Percentiles rank a stretch among this genome's conserved stretches.
phyloP scores from a whole-genome alignment of 805 yeast genomes.

The Cyberlindnera maclurae region DNA sequence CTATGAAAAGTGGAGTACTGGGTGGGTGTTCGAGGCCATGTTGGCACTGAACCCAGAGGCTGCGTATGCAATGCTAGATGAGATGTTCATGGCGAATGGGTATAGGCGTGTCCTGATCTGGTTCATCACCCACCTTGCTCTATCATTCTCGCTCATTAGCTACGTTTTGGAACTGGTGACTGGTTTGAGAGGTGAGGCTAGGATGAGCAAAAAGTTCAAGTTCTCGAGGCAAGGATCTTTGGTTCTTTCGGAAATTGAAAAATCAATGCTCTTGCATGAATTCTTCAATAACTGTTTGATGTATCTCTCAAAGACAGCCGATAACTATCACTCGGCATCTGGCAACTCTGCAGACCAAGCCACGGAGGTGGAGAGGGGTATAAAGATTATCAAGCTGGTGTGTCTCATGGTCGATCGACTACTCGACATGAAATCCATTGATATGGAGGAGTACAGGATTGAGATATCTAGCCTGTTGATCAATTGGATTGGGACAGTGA shows the following conservation, averaged over 20 bases:
- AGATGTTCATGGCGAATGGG: constrained; percentile 63
- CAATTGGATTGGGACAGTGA: constrained; percentile 56
- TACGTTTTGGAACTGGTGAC: constrained; percentile 56
- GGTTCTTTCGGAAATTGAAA: constrained; percentile 50
- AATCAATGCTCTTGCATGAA: constrained; percentile 62
- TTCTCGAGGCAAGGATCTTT: constrained; percentile 55
- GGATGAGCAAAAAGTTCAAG: constrained; percentile 19
- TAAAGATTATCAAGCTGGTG: constrained; percentile 42
- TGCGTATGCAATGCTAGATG: constrained; percentile 55
- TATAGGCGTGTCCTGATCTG: constrained; percentile 57
- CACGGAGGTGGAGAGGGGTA: constrained; percentile 22
- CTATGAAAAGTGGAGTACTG: constrained; percentile 38
- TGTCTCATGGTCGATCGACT: constrained; percentile 58
- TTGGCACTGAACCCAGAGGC: constrained; percentile 44
- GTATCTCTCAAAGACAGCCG: constrained; percentile 31
- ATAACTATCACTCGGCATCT: constrained; percentile 10
- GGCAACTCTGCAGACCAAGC: constrained; percentile 18
- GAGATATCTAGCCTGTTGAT: constrained; percentile 56
- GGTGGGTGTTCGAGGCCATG: constrained; percentile 43
- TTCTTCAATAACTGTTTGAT: constrained; percentile 52
- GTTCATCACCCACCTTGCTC: constrained; percentile 57
- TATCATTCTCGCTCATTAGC: constrained; percentile 49
- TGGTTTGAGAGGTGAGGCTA: constrained; percentile 46
- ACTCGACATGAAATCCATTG: constrained; percentile 36
- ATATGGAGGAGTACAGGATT: constrained; percentile 44